Evolutionary conservation across 139 green algal genomes (phyloP).

Genomic region (Zygnema circumcarinatum): DNA sequence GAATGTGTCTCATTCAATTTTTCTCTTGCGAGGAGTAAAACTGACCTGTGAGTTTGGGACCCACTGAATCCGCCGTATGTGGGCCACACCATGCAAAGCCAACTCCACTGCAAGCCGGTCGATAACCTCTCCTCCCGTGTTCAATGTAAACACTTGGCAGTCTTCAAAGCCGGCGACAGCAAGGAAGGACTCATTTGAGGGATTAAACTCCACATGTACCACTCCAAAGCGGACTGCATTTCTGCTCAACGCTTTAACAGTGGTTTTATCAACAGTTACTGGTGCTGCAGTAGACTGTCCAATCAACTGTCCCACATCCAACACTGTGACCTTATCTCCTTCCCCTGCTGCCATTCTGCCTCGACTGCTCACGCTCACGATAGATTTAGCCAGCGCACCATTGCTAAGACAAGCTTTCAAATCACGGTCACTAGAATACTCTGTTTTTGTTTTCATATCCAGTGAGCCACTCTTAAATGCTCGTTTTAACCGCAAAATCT

Average conservation of each 20-base stretch:
- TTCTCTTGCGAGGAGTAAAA: too few species aligned
- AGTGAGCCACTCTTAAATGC: constrained; percentile 39
- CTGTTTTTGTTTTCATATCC: constrained; percentile 56
- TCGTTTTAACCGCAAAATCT: constrained; percentile 25
- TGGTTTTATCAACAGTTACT: constrained; percentile 43
- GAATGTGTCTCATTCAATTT: too few species aligned
- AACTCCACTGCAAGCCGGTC: constrained; percentile 50
- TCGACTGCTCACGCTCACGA: constrained; percentile 40
- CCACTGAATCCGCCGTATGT: constrained; percentile 46
- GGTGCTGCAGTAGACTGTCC: neutral
- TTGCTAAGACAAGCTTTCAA: neutral
- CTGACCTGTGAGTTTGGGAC: constrained; percentile 39
- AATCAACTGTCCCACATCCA: constrained; percentile 51
- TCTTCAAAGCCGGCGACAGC: constrained; percentile 57
- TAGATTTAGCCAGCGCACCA: constrained; percentile 33
- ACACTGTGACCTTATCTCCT: constrained; percentile 61
- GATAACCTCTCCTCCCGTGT: constrained; percentile 41
- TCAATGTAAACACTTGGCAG: constrained; percentile 60
- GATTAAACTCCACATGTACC: constrained; percentile 58
- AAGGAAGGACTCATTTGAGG: constrained; percentile 51
- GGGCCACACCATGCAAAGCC: constrained; percentile 22
- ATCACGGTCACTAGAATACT: constrained; percentile 35
- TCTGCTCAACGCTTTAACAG: constrained; percentile 37
- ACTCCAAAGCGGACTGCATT: constrained; percentile 57
- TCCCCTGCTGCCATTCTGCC: constrained; percentile 59